Evolutionary conservation across 495 filamentous ascomycete genomes (phyloP).

Genomic region (Geoglossum glabrum): DNA sequence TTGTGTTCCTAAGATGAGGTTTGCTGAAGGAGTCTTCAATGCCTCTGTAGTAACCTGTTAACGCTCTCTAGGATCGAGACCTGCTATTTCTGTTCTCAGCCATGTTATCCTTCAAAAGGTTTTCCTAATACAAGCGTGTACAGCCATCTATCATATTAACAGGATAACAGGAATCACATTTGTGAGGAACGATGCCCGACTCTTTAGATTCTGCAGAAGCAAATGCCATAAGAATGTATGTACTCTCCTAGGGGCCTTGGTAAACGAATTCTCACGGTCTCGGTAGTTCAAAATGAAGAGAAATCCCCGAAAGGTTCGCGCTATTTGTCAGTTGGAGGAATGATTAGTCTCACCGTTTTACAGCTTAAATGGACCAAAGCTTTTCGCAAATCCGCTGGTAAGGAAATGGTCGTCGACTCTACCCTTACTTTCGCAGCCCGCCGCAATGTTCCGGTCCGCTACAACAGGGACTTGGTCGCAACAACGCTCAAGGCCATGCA

Average conservation of each 20-base stretch:
- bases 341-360: not conserved
- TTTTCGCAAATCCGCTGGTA: conserved; percentile 56
- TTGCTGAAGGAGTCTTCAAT: not conserved
- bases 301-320: conserved; percentile 38
- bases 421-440: conserved; percentile 81
- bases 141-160: not conserved
- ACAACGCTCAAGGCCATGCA: conserved; percentile 83
- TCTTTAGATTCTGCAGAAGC: conserved; percentile 55
- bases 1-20: not conserved
- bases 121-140: not conserved
- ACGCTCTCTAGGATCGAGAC: conserved; percentile 45
- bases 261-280: not conserved
- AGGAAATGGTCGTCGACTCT: conserved; percentile 87
- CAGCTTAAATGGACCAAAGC: conserved; percentile 76
- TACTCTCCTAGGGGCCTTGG: not conserved
- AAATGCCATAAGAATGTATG: conserved; percentile 81
- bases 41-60: not conserved
- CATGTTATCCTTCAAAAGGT: conserved; percentile 66
- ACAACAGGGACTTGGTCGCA: conserved; percentile 75
- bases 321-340: conserved; percentile 19
- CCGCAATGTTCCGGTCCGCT: conserved; percentile 85
- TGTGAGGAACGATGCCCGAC: conserved; percentile 59
- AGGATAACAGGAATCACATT: conserved; percentile 46
- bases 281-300: conserved; percentile 87
- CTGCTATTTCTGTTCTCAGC: conserved; percentile 77